A percentile compares a stretch with the other conserved stretches of the same genome.
phyloP scores from a whole-genome alignment of 352 stramenopile species.

The Globisporangium paddicum region DNA sequence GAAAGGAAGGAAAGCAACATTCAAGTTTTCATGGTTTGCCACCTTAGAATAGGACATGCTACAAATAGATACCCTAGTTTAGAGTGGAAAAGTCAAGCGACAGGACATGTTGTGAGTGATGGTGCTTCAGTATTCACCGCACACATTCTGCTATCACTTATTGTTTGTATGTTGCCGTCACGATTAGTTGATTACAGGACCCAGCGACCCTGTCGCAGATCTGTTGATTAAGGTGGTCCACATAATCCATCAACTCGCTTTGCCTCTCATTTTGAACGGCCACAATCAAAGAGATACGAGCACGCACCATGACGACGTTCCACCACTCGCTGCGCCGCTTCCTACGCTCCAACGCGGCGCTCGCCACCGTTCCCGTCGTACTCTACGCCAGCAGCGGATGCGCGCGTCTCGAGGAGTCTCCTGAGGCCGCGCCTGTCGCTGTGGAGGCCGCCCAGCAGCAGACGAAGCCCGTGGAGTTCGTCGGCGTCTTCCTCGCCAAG shows the following conservation, averaged over 20 bases:
- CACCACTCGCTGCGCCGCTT: slow-evolving; percentile 12
- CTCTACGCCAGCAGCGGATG: slow-evolving; percentile 16
- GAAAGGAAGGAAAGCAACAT: too few species aligned
- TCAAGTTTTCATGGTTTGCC: too few species aligned
- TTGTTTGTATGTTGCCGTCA: neutral
- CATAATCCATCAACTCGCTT: neutral
- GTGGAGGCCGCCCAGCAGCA: neutral
- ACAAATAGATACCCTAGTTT: neutral
- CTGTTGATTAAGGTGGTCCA: neutral
- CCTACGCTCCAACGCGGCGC: slow-evolving; percentile 10
- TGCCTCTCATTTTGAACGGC: neutral
- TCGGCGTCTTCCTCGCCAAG: slow-evolving; percentile 73
- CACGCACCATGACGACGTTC: slow-evolving; percentile 7
- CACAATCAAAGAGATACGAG: neutral
- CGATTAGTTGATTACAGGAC: neutral
- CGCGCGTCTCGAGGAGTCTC: slow-evolving; percentile 21
- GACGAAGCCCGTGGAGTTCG: slow-evolving; percentile 47
- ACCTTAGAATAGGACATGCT: too few species aligned
- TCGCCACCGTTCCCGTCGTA: slow-evolving; percentile 15
- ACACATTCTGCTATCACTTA: neutral
- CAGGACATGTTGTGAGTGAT: neutral
- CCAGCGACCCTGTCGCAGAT: neutral
- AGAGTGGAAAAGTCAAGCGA: neutral
- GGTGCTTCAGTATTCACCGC: neutral
- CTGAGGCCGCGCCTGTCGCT: neutral